These are phyloP conservation scores for Kurtzmaniella fragi DNA, from an alignment of 805 yeast species.

Conservation along the genomic window DNA sequence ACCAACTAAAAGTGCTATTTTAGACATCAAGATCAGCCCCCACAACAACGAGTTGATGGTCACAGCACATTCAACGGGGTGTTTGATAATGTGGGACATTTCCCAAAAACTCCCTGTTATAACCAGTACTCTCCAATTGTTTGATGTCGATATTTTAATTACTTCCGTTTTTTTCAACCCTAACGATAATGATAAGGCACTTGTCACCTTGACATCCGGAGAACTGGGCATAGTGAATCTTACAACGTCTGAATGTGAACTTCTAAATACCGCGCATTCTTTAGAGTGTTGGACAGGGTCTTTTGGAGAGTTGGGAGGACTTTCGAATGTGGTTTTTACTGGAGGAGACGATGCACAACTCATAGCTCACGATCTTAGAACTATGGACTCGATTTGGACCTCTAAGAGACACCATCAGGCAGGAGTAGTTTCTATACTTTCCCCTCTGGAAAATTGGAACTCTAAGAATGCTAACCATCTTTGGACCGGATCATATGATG, in stretches of 20 bases:
- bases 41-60: conserved; percentile 43
- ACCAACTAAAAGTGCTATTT: conserved; percentile 55
- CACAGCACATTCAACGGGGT: conserved; percentile 81
- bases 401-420: conserved; percentile 69
- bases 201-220: conserved; percentile 70
- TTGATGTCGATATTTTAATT: conserved; percentile 46
- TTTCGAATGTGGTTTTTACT: conserved; percentile 58
- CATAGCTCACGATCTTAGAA: conserved; percentile 63
- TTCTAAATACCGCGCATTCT: conserved; percentile 46
- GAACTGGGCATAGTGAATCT: conserved; percentile 41
- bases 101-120: neutral
- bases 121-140: conserved; percentile 32
- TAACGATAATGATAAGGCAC: conserved; percentile 24
- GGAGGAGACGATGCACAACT: conserved; percentile 89
- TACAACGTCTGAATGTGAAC: conserved; percentile 6
- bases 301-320: conserved; percentile 53
- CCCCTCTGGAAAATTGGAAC: conserved; percentile 40
- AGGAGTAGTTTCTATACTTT: conserved; percentile 81
- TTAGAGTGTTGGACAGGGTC: conserved; percentile 89
- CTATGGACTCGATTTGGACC: conserved; percentile 36
- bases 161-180: conserved; percentile 64
- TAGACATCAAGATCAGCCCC: conserved; percentile 72
- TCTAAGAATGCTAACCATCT: conserved; percentile 39
- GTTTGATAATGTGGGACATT: conserved; percentile 56
- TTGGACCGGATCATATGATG: conserved; percentile 94